Conservation (phyloP, 176 grass and related monocot genomes). For the Cenchrus americanus region DNA sequence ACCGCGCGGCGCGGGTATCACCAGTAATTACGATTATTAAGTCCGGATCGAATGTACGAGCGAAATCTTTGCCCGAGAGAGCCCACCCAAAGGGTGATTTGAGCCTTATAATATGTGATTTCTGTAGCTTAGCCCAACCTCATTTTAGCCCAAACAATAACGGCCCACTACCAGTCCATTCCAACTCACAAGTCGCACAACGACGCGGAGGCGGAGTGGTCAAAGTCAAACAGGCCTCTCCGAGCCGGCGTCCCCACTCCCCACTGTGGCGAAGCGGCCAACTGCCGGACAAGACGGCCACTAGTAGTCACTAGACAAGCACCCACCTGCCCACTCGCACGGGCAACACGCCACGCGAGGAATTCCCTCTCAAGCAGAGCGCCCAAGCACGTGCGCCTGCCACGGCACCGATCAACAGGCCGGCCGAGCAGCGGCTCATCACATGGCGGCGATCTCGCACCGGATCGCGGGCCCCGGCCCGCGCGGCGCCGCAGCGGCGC, state of each 20-base stretch:
- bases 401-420: neutral
- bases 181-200: no score
- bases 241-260: neutral
- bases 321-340: conserved; percentile 20
- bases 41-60: no score
- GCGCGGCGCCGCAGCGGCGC: neutral
- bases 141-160: no score
- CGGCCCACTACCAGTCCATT: no score
- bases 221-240: conserved; percentile 6
- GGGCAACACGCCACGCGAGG: conserved; percentile 1
- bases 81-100: no score
- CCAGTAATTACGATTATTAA: no score
- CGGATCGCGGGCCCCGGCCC: conserved; percentile 15
- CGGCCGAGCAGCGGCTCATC: neutral
- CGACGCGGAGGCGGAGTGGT: no score
- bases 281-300: neutral
- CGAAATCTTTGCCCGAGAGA: no score
- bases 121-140: no score
- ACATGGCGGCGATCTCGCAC: conserved; percentile 51
- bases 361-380: conserved; percentile 8
- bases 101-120: no score
- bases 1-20: no score
- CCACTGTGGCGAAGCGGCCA: neutral
- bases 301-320: neutral
- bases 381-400: neutral